Conservation (phyloP, 306 rosid genomes). For the Rubus parviflorus region DNA sequence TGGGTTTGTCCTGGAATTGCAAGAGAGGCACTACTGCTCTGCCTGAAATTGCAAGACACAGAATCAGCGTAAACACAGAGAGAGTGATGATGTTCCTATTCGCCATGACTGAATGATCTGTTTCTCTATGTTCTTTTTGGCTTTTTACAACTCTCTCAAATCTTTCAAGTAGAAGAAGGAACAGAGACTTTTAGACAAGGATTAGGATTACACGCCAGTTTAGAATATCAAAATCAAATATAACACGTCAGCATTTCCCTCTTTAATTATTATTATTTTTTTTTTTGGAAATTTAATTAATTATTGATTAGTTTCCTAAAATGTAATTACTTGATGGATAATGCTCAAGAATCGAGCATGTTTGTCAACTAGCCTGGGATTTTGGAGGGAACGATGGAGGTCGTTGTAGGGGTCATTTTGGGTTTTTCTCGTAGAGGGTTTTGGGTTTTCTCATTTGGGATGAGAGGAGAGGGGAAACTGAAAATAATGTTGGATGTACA, state of each 20-base stretch:
- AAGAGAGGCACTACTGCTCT: constrained; percentile 38
- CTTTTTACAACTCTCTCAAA: no score
- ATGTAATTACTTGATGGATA: background rate
- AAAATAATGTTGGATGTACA: no score
- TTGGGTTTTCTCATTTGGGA: no score
- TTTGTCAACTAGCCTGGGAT: background rate
- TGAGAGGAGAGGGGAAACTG: no score
- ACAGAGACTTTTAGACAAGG: background rate
- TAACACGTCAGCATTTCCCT: constrained; percentile 1
- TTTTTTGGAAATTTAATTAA: background rate
- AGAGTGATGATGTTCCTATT: constrained; percentile 26
- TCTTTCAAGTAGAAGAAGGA: background rate
- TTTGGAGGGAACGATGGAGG: no score
- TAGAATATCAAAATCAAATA: background rate
- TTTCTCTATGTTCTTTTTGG: background rate
- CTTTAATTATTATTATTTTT: background rate
- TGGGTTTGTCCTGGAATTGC: constrained; percentile 48
- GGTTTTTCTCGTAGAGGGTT: no score
- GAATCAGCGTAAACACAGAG: constrained; percentile 23
- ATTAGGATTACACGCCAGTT: background rate
- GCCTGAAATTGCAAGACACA: constrained; percentile 41
- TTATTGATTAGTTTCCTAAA: background rate
- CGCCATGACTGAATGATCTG: constrained; percentile 41
- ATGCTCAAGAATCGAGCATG: background rate
- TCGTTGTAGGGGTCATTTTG: no score